Evolutionary conservation across 1,139 yeast genomes (phyloP), one percentile per base, ranked within the genome.

Genomic region (Blastobotrys elegans): DNA sequence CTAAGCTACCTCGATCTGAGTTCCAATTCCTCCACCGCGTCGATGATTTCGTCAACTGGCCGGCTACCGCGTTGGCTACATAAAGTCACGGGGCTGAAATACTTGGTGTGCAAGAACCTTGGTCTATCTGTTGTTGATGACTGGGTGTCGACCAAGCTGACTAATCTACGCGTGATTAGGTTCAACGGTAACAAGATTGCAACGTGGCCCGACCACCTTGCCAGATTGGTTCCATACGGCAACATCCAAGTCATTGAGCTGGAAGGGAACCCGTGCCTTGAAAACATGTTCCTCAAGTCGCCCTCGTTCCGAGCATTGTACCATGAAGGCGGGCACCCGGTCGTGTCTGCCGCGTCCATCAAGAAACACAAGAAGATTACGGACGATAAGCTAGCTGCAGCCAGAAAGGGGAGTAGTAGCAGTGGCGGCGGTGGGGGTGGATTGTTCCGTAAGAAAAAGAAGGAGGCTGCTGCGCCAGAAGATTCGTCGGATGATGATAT

Each of bases 211-310:
- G 58, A 59, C 44, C 66, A 62, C 39, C 51, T 63, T 24, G 55
- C 55, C 4, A 38, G 54, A 13, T 48, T 63, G 26, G 46, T 56
- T 3, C 54, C 56, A 3, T 50, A 51, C 33, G 55, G 55, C n/a
- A 52, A 56, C 24, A 52, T 63, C 11, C 48, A 55, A 27, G 58
- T 62, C 3, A 41, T 63, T n/a, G 59, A 54, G 22, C 49, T 63
- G 34, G 64, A 61, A n/a, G 67, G 66, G 8, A 63, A 63, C 48
- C 67, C 67, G 1, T 63, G 67, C 34, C 43, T 61, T 16, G 57
- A 53, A 21, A 41, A 43, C n/a, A 53, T 53, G 48, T 52, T 59
- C 43, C 42, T 51, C 18, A 55, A 55, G 21, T 53, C 57, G 2
- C 48, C 49, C 4, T 41, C 50, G 16, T 57, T 57, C 45, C 43